Base-by-base conservation (phyloP, 129 eudicot genomes). In the Arctium minus region DNA sequence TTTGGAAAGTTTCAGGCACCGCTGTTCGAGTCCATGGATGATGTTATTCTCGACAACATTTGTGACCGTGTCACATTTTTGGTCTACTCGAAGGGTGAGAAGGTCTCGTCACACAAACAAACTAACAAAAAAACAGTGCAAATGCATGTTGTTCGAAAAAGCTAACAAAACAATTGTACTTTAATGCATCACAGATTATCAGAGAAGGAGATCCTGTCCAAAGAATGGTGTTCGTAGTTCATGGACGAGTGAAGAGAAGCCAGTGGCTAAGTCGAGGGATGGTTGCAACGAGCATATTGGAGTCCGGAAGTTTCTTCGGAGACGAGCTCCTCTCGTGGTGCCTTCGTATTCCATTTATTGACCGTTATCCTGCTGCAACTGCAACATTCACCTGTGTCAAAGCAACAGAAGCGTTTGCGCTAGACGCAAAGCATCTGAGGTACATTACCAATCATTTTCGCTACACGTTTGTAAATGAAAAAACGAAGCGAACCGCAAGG, bases 191-290 rank as follows among this genome's bases (percentile, higher is more conserved):
- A 5, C 79, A 91, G 92, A 81, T 91, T 11, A 72, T 91, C 18
- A 79, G 92, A 84, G 95, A 89, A 85, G 95, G 92, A 30, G 95
- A 91, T 9, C 95, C 92, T 0, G 95, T 91, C 18, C 86, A 89
- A 60, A 73, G 83, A 17, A 91, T 89, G 89, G 83, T 89, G 82
- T 91, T 91, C 72, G 60, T 89, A 27, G 91, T 89, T 33, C 81
- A 68, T 2, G 94, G 94, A 0, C 75, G 70, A 36, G 83, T 91
- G 8, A 62, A 76, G 76, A 87, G 91, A 77, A 89, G 85, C 67
- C 94, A 91, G 74, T 80, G 77, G 70, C 85, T 91, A n/a, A 85
- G 90, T 74, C 82, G 75, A 32, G 92, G 92, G 72, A 85, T 80
- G 84, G 84, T 87, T 18, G 90, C 89, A 37, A 88, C 86, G 1